Percentiles rank a stretch among this genome's conserved stretches.
phyloP scores from a whole-genome alignment of 345 rosid species.

The Mercurialis annua region DNA sequence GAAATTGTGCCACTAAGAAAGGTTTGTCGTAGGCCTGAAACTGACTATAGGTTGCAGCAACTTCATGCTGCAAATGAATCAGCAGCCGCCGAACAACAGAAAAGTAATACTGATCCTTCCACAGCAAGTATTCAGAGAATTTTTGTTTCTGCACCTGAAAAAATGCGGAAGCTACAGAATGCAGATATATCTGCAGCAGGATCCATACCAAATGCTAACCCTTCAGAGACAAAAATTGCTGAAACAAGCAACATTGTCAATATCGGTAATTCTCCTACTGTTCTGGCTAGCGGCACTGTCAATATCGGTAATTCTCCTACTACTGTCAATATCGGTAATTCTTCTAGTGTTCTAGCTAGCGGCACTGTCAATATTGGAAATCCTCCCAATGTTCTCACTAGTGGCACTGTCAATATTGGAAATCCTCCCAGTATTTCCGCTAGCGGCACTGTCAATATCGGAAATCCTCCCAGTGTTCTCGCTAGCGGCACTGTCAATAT shows the following conservation, averaged over 20 bases:
- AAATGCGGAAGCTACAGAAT: conserved; percentile 35
- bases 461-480: conserved; percentile 11
- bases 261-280: conserved; percentile 14
- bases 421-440: conserved; percentile 7
- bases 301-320: conserved; percentile 17
- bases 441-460: conserved; percentile 8
- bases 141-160: conserved; percentile 24
- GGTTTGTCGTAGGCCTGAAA: conserved; percentile 95
- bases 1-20: conserved; percentile 96
- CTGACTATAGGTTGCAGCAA: conserved; percentile 97
- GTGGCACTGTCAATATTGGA: conserved; percentile 12
- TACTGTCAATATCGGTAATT: conserved; percentile 15
- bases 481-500: conserved; percentile 3
- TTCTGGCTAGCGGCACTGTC: background rate
- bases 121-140: conserved; percentile 17
- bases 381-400: background rate
- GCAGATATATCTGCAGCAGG: conserved; percentile 1
- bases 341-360: conserved; percentile 1
- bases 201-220: conserved; percentile 13
- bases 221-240: conserved; percentile 18
- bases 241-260: conserved; percentile 12
- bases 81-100: conserved; percentile 34
- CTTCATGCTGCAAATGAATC: conserved; percentile 64
- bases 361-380: conserved; percentile 16
- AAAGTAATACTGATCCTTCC: conserved; percentile 25